Conservation (phyloP, 495 filamentous ascomycete species). For the Aspergillus affinis region DNA sequence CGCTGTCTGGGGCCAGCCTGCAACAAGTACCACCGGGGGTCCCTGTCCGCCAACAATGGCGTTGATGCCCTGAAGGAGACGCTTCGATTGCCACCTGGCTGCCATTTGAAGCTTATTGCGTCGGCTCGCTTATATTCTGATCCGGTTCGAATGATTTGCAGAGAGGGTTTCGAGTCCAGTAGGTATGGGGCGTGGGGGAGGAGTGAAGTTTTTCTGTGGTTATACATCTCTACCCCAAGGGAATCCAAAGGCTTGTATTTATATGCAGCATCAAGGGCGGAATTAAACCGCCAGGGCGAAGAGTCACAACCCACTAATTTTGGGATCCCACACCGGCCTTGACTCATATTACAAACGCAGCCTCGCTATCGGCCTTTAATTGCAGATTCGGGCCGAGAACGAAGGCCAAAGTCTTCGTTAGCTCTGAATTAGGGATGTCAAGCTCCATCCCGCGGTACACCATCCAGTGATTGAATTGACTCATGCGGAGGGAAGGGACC, state of each 20-base stretch:
- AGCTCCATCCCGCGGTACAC: too few species aligned
- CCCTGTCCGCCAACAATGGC: constrained; percentile 28
- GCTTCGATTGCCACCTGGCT: constrained; percentile 23
- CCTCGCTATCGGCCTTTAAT: background rate
- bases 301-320: background rate
- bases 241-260: background rate
- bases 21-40: constrained; percentile 23
- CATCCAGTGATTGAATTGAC: too few species aligned
- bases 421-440: too few species aligned
- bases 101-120: constrained; percentile 11
- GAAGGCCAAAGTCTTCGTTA: background rate
- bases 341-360: background rate
- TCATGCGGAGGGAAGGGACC: too few species aligned
- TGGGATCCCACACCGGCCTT: background rate
- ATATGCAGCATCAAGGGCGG: background rate
- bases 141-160: too few species aligned
- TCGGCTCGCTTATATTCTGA: too few species aligned
- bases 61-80: constrained; percentile 27
- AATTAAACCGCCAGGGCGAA: background rate
- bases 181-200: too few species aligned
- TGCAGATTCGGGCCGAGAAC: background rate
- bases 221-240: background rate
- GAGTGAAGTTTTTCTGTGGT: background rate
- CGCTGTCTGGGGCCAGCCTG: constrained; percentile 31
- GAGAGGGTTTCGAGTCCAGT: too few species aligned